Percentiles rank a stretch among this genome's conserved stretches.
Evolutionary conservation across 805 yeast genomes (phyloP).

Genomic region (Cyberlindnera maritima): DNA sequence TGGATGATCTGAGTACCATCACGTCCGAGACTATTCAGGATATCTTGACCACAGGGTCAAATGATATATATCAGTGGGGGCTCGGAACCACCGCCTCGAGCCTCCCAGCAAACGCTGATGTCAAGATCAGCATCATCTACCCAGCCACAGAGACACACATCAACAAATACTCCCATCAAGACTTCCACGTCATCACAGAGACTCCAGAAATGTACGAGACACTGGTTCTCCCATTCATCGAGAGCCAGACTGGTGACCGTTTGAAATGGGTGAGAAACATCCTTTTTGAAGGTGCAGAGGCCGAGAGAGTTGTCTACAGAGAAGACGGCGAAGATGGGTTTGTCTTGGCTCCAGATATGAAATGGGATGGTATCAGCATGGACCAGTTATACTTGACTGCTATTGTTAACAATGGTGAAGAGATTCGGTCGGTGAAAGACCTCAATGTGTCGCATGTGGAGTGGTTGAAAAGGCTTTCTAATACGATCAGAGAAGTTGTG

Average conservation of each 20-base stretch:
- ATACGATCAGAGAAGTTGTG: conserved; percentile 46
- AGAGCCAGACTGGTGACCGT: conserved; percentile 71
- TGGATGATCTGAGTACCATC: conserved; percentile 23
- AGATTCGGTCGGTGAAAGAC: conserved; percentile 75
- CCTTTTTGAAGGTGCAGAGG: conserved; percentile 75
- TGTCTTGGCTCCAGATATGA: conserved; percentile 88
- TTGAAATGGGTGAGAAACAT: conserved; percentile 90
- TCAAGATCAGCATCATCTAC: conserved; percentile 72
- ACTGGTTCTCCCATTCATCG: conserved; percentile 72
- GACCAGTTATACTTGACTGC: conserved; percentile 76
- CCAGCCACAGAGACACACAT: conserved; percentile 91
- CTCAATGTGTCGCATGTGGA: conserved; percentile 54
- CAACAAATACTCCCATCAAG: conserved; percentile 64
- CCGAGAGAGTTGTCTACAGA: conserved; percentile 72
- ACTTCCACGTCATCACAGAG: conserved; percentile 63
- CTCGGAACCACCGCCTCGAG: conserved; percentile 47
- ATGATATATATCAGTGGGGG: conserved; percentile 89
- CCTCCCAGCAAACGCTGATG: conserved; percentile 49
- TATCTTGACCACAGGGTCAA: conserved; percentile 47
- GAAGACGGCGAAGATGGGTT: conserved; percentile 47
- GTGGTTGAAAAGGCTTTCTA: conserved; percentile 50
- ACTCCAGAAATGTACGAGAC: conserved; percentile 71
- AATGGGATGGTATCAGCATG: conserved; percentile 81
- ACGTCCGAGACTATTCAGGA: conserved; percentile 23
- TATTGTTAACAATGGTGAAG: conserved; percentile 60